Conservation (phyloP, 352 stramenopile genomes). For the Thalassiosira ordinaria region DNA sequence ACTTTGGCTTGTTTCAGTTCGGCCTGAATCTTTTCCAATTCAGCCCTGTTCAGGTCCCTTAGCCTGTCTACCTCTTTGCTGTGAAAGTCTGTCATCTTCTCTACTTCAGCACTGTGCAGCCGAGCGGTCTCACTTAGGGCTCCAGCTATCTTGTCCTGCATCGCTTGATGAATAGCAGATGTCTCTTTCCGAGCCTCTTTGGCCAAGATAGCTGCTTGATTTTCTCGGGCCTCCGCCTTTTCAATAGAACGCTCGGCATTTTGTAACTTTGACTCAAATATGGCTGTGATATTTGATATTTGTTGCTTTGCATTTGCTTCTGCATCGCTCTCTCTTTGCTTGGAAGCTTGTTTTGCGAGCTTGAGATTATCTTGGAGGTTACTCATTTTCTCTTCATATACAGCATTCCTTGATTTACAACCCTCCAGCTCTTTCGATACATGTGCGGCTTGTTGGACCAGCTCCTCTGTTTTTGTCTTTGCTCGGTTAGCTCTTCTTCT, state of each 20-base stretch:
- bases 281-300: slow-evolving; percentile 14
- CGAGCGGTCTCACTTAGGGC: slow-evolving; percentile 16
- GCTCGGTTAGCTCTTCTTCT: too few species aligned
- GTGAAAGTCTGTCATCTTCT: slow-evolving; percentile 19
- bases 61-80: too few species aligned
- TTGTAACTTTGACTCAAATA: slow-evolving; percentile 46
- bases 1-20: slow-evolving; percentile 26
- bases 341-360: slow-evolving; percentile 13
- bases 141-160: slow-evolving; percentile 30
- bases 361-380: slow-evolving; percentile 22
- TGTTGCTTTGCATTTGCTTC: slow-evolving; percentile 30
- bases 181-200: slow-evolving; percentile 35
- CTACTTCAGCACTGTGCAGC: slow-evolving; percentile 38
- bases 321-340: slow-evolving; percentile 29
- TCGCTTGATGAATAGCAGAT: slow-evolving; percentile 14
- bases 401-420: slow-evolving; percentile 7
- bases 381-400: slow-evolving; percentile 26
- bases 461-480: too few species aligned
- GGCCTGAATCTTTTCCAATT: too few species aligned
- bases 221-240: slow-evolving; percentile 40
- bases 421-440: slow-evolving; percentile 29
- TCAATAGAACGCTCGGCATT: slow-evolving; percentile 23
- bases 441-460: too few species aligned
- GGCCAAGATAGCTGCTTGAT: slow-evolving; percentile 22
- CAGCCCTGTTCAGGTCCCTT: too few species aligned